Conservation (phyloP, 2,329 filamentous ascomycete species). For the Claviceps paspali region DNA sequence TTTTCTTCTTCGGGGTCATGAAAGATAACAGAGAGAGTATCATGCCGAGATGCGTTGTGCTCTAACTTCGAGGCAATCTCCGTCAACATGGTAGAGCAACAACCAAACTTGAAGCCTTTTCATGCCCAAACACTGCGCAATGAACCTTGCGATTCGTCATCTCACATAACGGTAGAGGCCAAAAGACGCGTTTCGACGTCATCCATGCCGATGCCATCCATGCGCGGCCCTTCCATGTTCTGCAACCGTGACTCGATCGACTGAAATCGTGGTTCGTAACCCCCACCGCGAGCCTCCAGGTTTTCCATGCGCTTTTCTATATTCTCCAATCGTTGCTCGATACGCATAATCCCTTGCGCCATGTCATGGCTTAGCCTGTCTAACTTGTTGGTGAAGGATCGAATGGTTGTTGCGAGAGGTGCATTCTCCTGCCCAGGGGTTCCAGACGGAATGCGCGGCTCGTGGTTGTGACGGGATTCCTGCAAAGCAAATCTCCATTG, state of each 20-base stretch:
- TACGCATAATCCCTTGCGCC: slow-evolving; percentile 33
- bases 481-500: slow-evolving; percentile 51
- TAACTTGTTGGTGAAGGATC: slow-evolving; percentile 43
- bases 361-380: slow-evolving; percentile 44
- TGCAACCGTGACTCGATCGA: slow-evolving; percentile 27
- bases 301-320: slow-evolving; percentile 41
- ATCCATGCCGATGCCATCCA: slow-evolving; percentile 29
- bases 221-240: slow-evolving; percentile 25
- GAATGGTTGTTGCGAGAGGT: slow-evolving; percentile 40
- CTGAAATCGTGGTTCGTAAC: slow-evolving; percentile 30
- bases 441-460: slow-evolving; percentile 38
- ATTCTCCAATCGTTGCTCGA: slow-evolving; percentile 33
- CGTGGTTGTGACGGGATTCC: slow-evolving; percentile 45
- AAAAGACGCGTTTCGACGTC: slow-evolving; percentile 29
- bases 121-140: background rate
- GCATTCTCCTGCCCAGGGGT: slow-evolving; percentile 41
- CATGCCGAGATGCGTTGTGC: background rate
- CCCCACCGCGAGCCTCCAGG: slow-evolving; percentile 30
- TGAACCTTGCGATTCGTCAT: slow-evolving; percentile 3
- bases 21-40: background rate
- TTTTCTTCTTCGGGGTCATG: no score
- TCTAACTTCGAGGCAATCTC: background rate
- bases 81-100: background rate
- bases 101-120: background rate
- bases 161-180: slow-evolving; percentile 28